Evolutionary conservation across 2,329 filamentous ascomycete genomes (phyloP).

Genomic region (Hortaea werneckii): DNA sequence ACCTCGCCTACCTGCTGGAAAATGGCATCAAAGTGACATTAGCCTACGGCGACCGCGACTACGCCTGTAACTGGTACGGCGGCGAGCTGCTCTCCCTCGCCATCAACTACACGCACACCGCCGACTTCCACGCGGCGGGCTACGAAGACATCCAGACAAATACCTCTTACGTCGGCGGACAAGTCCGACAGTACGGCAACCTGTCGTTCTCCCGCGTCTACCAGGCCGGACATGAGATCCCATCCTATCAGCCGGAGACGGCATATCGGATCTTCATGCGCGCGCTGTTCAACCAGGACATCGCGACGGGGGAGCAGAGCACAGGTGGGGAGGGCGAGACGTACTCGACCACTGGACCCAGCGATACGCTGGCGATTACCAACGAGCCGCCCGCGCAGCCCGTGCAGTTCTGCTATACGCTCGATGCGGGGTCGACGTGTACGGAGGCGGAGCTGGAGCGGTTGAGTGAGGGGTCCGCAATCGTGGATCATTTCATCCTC

Average conservation of each 20-base stretch:
- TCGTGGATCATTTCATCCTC: slow-evolving; percentile 7
- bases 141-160: slow-evolving; percentile 27
- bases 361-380: slow-evolving; percentile 5
- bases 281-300: slow-evolving; percentile 35
- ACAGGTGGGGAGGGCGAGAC: not conserved
- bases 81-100: slow-evolving; percentile 19
- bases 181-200: slow-evolving; percentile 25
- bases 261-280: slow-evolving; percentile 40
- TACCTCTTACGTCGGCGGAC: slow-evolving; percentile 18
- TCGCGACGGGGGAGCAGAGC: slow-evolving; percentile 29
- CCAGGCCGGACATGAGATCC: slow-evolving; percentile 35
- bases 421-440: slow-evolving; percentile 8
- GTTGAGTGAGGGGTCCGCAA: slow-evolving; percentile 6
- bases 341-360: slow-evolving; percentile 1
- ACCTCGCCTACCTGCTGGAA: slow-evolving; percentile 32
- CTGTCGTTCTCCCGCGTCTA: slow-evolving; percentile 21
- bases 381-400: slow-evolving; percentile 9
- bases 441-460: slow-evolving; percentile 8
- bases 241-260: slow-evolving; percentile 39
- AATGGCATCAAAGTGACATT: slow-evolving; percentile 29
- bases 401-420: slow-evolving; percentile 10
- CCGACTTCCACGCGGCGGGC: slow-evolving; percentile 18
- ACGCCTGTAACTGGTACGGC: slow-evolving; percentile 26
- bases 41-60: slow-evolving; percentile 30
- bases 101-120: slow-evolving; percentile 28